A percentile compares a stretch with the other conserved stretches of the same genome.
Conservation (phyloP, 768 basidiomycete species). For the Phallus indusiatus region DNA sequence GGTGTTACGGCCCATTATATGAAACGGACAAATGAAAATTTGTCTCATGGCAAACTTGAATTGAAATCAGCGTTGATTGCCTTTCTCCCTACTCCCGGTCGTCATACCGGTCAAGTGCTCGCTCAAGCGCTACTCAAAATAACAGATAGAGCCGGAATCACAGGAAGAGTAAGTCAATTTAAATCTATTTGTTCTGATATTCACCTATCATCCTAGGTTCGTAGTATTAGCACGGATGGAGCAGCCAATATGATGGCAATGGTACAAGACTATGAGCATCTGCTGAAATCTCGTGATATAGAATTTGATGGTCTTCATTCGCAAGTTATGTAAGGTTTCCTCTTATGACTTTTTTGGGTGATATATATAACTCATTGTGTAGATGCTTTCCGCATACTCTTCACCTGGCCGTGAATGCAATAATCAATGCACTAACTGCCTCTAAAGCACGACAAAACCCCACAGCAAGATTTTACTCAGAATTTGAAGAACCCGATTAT, state of each 20-base stretch:
- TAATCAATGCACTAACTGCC: neutral
- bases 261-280: neutral
- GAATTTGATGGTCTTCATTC: neutral
- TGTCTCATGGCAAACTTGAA: neutral
- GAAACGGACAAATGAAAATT: neutral
- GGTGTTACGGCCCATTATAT: neutral
- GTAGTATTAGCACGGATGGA: too few relatives aligned
- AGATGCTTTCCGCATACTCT: too few relatives aligned
- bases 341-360: too few relatives aligned
- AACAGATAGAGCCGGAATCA: neutral
- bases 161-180: neutral
- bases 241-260: neutral
- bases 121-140: neutral
- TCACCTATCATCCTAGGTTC: too few relatives aligned
- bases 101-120: neutral
- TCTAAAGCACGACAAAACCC: neutral
- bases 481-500: neutral
- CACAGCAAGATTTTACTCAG: neutral
- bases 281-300: neutral
- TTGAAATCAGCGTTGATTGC: neutral
- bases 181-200: too few relatives aligned
- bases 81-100: neutral
- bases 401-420: too few relatives aligned
- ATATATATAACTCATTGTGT: too few relatives aligned
- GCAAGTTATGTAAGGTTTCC: slow-evolving; percentile 1